phyloP scores from a whole-genome alignment of 1,139 yeast genomes.

The Blastobotrys petasosporus region DNA sequence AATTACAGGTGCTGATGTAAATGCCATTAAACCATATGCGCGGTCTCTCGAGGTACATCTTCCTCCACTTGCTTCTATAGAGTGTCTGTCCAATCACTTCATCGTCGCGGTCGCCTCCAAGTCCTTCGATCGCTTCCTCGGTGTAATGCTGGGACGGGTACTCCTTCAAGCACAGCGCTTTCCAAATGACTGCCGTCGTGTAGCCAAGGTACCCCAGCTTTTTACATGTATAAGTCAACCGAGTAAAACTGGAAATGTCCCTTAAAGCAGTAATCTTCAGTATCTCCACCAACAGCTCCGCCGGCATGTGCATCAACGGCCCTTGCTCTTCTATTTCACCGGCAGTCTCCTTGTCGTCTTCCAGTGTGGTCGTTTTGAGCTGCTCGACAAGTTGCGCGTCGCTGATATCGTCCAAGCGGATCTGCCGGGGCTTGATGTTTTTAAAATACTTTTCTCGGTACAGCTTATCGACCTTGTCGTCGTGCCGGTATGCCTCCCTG shows the following conservation, averaged over 20 bases:
- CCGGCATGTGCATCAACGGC: slow-evolving; percentile 53
- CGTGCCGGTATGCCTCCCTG: slow-evolving; percentile 56
- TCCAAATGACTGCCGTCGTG: slow-evolving; percentile 50
- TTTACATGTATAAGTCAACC: slow-evolving; percentile 56
- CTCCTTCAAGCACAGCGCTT: slow-evolving; percentile 47
- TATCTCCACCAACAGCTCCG: slow-evolving; percentile 56
- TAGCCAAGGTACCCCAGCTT: slow-evolving; percentile 59
- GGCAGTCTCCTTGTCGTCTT: slow-evolving; percentile 17
- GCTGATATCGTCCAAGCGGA: slow-evolving; percentile 2
- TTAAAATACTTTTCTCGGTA: slow-evolving; percentile 50
- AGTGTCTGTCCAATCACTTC: slow-evolving; percentile 14
- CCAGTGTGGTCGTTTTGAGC: slow-evolving; percentile 13
- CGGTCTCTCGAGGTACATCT: slow-evolving; percentile 49
- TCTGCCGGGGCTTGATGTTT: slow-evolving; percentile 1
- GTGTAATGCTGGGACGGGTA: slow-evolving; percentile 49
- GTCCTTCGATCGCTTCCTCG: slow-evolving; percentile 15
- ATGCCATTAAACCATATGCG: slow-evolving; percentile 75
- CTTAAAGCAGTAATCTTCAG: slow-evolving; percentile 46
- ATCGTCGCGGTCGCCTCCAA: slow-evolving; percentile 13
- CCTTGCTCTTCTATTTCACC: slow-evolving; percentile 45
- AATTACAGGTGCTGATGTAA: slow-evolving; percentile 79
- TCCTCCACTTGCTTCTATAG: slow-evolving; percentile 33
- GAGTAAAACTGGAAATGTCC: slow-evolving; percentile 61
- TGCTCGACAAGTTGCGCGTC: slow-evolving; percentile 10
- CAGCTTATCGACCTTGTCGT: slow-evolving; percentile 58